Base-by-base conservation (phyloP, 257 asterid species). In the Lavandula angustifolia region DNA sequence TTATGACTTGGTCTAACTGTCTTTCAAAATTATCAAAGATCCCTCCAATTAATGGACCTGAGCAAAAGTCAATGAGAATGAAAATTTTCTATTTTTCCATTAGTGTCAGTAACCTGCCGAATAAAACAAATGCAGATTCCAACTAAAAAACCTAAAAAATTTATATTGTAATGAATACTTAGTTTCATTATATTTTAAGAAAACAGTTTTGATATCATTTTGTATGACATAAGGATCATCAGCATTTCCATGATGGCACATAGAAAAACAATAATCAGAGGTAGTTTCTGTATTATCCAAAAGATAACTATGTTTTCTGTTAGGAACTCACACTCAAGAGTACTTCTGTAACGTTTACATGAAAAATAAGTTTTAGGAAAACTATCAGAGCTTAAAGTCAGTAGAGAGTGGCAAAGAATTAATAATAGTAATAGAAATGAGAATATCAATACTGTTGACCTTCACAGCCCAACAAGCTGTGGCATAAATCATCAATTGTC, bases 381-480 rank as follows among this genome's bases (percentile, higher is more conserved):
- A 42, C 64, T 48, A 16, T 64, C 31, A 43, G 48, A 51, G 65
- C 40, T 56, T 54, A 31, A 38, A 34, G 47, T 37, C 37, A 43
- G 68, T 56, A 22, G 58, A 44, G 22, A 18, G 43, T 51, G 34
- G 31, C 55, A 53, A 42, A 31, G 40, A 6, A 33, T 11, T 37
- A 41, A 41, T 41, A 41, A 38, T 10, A 31, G 4, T 49, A 11
- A 72, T 8, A 17, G n/a, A 29, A 66, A 66, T 53, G 62, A 48
- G 69, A 68, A 47, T 62, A 49, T 9, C 59, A 54, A 46, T 10
- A 52, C 51, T 44, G 38, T 62, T 32, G 10, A 73, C 52, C 44
- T 71, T 69, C 35, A 53, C 59, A 60, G 67, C 38, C 50, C 60
- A 59, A 62, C 34, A 54, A 13, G 13, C 48, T 13, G n/a, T 46